A percentile compares a stretch with the other conserved stretches of the same genome.
These are phyloP conservation scores for Dictyostelium brefeldianum DNA, from an alignment of 78 protist species.

Conservation along the genomic window DNA sequence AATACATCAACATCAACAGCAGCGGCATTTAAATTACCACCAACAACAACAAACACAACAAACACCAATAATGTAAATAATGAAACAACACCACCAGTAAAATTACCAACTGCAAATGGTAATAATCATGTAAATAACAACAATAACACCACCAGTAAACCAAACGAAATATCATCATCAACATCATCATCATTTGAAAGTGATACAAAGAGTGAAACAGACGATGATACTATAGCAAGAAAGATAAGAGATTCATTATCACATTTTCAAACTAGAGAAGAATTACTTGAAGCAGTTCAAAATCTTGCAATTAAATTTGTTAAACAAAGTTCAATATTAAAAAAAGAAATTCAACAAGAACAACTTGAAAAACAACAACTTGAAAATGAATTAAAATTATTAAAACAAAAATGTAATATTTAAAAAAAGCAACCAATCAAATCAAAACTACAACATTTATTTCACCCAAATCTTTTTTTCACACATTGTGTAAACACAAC, in stretches of 20 bases:
- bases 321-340: constrained; percentile 29
- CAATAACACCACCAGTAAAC: not conserved
- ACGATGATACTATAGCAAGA: constrained; percentile 40
- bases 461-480: too few relatives aligned
- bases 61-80: not conserved
- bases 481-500: too few relatives aligned
- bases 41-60: not conserved
- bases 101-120: not conserved
- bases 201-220: not conserved
- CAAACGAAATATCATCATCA: too few relatives aligned
- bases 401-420: constrained; percentile 19
- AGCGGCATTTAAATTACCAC: not conserved
- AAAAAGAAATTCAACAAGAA: constrained; percentile 44
- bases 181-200: not conserved
- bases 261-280: constrained; percentile 36
- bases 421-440: not conserved
- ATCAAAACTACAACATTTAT: too few relatives aligned
- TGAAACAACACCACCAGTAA: not conserved
- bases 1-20: too few relatives aligned
- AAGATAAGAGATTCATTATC: constrained; percentile 55
- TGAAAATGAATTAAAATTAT: not conserved
- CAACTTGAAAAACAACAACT: not conserved
- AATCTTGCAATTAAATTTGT: constrained; percentile 61
- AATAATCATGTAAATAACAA: not conserved
- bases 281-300: constrained; percentile 48